A percentile compares a stretch with the other conserved stretches of the same genome.
Evolutionary conservation across 2,329 filamentous ascomycete genomes (phyloP).

Genomic region (Talaromyces islandicus): DNA sequence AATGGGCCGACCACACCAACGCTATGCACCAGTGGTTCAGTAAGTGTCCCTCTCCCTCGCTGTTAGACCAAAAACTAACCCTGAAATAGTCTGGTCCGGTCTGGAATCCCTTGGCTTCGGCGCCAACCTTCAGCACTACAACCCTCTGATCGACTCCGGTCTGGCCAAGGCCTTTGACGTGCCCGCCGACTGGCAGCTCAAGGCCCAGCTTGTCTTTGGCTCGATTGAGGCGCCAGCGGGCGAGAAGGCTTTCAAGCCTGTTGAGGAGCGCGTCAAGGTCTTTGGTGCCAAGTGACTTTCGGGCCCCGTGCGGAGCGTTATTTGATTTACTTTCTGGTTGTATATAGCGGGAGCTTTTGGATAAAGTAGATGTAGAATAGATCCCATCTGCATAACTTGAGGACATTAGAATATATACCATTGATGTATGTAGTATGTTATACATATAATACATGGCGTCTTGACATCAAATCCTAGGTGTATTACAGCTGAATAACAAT

Average conservation of each 20-base stretch:
- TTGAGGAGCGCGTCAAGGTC: constrained; percentile 63
- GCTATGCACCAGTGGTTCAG: constrained; percentile 74
- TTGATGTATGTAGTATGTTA: background rate
- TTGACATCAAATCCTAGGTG: background rate
- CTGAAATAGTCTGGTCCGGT: constrained; percentile 62
- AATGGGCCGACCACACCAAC: constrained; percentile 68
- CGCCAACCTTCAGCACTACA: constrained; percentile 90
- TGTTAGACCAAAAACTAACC: background rate
- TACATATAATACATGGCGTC: background rate
- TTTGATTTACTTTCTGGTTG: background rate
- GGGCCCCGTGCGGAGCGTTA: background rate
- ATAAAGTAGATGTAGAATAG: background rate
- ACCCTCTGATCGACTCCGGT: constrained; percentile 72
- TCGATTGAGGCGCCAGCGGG: constrained; percentile 48
- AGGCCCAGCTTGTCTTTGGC: constrained; percentile 82
- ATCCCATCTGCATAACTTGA: background rate
- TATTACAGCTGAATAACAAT: background rate
- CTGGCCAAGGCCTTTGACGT: constrained; percentile 65
- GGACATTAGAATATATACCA: background rate
- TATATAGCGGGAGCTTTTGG: constrained; percentile 1
- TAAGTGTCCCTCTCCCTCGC: constrained; percentile 19
- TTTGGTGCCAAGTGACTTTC: constrained; percentile 8
- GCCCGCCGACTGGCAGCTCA: constrained; percentile 67
- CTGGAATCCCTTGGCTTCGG: constrained; percentile 79
- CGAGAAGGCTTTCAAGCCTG: constrained; percentile 59